Evolutionary conservation across 352 stramenopile species (phyloP).

Genomic region (Phytopythium oedochilum): DNA sequence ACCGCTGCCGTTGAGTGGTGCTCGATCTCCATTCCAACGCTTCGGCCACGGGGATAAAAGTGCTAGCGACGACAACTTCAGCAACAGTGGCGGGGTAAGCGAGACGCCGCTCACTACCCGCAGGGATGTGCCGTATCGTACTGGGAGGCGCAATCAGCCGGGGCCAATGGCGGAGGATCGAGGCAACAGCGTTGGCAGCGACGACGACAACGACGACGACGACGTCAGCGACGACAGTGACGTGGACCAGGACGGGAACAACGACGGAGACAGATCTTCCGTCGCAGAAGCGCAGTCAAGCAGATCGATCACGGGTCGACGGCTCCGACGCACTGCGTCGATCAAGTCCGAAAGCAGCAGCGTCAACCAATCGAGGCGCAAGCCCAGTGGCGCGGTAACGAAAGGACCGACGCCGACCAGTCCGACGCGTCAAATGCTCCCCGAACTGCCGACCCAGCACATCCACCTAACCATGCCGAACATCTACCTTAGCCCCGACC

Average conservation of each 20-base stretch:
- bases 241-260: neutral
- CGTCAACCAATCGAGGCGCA: neutral
- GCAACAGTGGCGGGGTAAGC: neutral
- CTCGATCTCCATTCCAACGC: neutral
- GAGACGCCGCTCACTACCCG: neutral
- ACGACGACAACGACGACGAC: neutral
- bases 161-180: neutral
- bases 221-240: neutral
- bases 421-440: constrained; percentile 8
- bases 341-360: neutral
- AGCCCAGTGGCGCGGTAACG: neutral
- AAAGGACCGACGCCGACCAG: constrained; percentile 14
- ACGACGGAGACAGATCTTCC: neutral
- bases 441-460: constrained; percentile 27
- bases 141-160: neutral
- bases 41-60: neutral
- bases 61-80: neutral
- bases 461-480: constrained; percentile 45
- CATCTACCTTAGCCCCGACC: constrained; percentile 54
- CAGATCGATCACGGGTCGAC: neutral
- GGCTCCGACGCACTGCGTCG: neutral
- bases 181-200: neutral
- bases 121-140: neutral
- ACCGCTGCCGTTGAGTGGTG: neutral
- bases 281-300: neutral